A percentile compares a stretch with the other conserved stretches of the same genome.
Evolutionary conservation across 2,329 filamentous ascomycete species (phyloP).

Genomic region (Thermomyces lanuginosus): DNA sequence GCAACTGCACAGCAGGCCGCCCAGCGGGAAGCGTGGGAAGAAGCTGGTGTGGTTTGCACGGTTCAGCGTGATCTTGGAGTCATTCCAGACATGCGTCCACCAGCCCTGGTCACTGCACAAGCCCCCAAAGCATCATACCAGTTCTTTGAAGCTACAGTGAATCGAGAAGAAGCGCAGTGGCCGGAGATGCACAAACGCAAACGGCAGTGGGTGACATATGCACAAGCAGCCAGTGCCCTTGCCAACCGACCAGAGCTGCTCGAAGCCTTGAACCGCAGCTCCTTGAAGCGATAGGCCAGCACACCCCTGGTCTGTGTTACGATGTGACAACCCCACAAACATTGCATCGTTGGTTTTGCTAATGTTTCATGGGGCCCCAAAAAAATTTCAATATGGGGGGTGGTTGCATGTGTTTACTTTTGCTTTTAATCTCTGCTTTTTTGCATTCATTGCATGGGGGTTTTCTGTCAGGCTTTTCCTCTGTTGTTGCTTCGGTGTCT

Average conservation of each 20-base stretch:
- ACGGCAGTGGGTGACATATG: conserved; percentile 76
- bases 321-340: too few relatives aligned
- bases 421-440: too few relatives aligned
- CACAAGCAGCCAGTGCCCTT: conserved; percentile 63
- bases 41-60: conserved; percentile 77
- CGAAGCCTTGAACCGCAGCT: conserved; percentile 71
- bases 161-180: conserved; percentile 73
- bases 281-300: conserved; percentile 41
- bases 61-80: conserved; percentile 73
- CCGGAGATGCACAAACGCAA: conserved; percentile 85
- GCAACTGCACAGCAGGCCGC: conserved; percentile 68
- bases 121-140: conserved; percentile 51
- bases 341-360: too few relatives aligned
- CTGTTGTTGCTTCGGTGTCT: too few relatives aligned
- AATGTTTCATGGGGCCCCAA: too few relatives aligned
- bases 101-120: conserved; percentile 34
- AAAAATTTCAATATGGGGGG: too few relatives aligned
- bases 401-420: too few relatives aligned
- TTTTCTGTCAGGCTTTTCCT: too few relatives aligned
- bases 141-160: conserved; percentile 65
- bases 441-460: too few relatives aligned
- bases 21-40: conserved; percentile 90
- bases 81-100: conserved; percentile 62
- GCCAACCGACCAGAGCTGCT: conserved; percentile 68
- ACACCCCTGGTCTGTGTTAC: too few relatives aligned